Evolutionary conservation across 768 basidiomycete genomes (phyloP), one percentile per base, ranked within the genome.

Genomic region (Phaeotremella skinneri): DNA sequence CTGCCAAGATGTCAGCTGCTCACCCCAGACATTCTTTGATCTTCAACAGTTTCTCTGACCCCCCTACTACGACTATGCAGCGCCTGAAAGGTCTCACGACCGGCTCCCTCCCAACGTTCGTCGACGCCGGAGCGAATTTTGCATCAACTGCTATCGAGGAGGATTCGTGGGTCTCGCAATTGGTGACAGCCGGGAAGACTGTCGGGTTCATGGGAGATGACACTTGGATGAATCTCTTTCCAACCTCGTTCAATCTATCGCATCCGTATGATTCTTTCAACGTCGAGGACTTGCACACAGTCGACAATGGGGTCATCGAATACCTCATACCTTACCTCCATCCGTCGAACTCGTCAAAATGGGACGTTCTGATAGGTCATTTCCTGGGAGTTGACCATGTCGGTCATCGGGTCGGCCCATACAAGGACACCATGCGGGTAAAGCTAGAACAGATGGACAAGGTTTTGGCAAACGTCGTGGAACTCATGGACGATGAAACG

Each of bases 181-280:
- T 92, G 4, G 68, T 73, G 4, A 49, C 49, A 11, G 71, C 71
- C 0, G 76, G 72, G 23, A 80, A 77, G 58, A 80, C 88, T 83
- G 78, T 90, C 52, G 90, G 88, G 1, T 88, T 97, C 74, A 90
- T 90, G 85, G 94, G 96, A 0, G 94, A 98, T 70, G 91, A 98
- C 75, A 99, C 96, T 0, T 99, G 96, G 96, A 84, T 88, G 77
- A 83, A 86, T 1, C 83, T 93, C 13, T 99, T 92, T 71, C 90
- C 93, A 0, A 79, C 83, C 52, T 79, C 84, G 3, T 91, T 97
- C 65, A 85, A 89, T 68, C 85, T 88, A 81, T 81, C 87, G 0
- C 87, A 85, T 70, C 87, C 93, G 0, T 98, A 85, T 73, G 93
- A 96, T 76, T 96, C 92, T 0, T 98, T 99, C 82, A 92, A 98